phyloP scores from a whole-genome alignment of 495 filamentous ascomycete species.

The Neurospora sublineolata region DNA sequence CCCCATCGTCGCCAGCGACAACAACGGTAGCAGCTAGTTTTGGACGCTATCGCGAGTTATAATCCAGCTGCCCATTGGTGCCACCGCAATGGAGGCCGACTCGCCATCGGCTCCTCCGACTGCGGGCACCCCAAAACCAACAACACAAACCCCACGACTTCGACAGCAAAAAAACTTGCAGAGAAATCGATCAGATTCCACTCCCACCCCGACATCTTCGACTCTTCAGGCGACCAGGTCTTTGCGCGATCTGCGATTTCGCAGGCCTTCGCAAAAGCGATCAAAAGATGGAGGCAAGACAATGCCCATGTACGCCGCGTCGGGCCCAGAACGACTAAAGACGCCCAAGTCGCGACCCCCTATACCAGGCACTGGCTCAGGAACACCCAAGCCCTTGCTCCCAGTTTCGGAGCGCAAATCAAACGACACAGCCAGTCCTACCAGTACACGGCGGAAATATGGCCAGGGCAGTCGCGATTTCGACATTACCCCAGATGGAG shows the following conservation, averaged over 20 bases:
- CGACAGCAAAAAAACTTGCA: conserved; percentile 13
- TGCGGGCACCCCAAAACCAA: not conserved
- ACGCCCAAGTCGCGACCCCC: conserved; percentile 22
- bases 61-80: not conserved
- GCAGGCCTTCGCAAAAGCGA: conserved; percentile 6
- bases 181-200: conserved; percentile 4
- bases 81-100: conserved; percentile 17
- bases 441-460: conserved; percentile 15
- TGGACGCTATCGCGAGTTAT: not conserved
- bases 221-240: conserved; percentile 1
- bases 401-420: conserved; percentile 33
- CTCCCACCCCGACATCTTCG: not conserved
- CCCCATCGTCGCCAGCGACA: not conserved
- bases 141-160: conserved; percentile 6
- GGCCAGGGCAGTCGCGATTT: conserved; percentile 27
- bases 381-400: conserved; percentile 25
- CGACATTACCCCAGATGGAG: conserved; percentile 39
- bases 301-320: conserved; percentile 5
- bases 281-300: conserved; percentile 9
- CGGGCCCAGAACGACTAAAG: conserved; percentile 4
- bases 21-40: not conserved
- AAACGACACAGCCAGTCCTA: conserved; percentile 23
- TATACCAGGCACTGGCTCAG: conserved; percentile 7
- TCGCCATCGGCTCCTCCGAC: conserved; percentile 11
- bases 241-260: conserved; percentile 8